A percentile compares a stretch with the other conserved stretches of the same genome.
Evolutionary conservation across 140 eudicot species (phyloP).

Genomic region (Bidens hawaiensis): DNA sequence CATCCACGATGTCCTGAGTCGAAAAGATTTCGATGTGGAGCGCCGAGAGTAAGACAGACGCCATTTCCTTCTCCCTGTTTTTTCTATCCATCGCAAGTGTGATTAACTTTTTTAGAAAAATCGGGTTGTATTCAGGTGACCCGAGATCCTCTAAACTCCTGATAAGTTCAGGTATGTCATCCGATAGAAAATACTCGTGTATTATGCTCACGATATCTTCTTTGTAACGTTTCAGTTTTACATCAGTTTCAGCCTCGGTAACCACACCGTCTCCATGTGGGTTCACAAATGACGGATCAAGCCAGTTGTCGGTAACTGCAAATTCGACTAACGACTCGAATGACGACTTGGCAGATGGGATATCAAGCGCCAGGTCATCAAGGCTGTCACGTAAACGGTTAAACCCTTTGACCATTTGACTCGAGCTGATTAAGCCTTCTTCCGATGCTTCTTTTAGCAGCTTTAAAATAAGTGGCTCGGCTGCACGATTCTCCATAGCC

Average conservation of each 20-base stretch:
- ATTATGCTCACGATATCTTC: constrained; percentile 68
- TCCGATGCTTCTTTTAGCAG: constrained; percentile 73
- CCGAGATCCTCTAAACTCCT: constrained; percentile 68
- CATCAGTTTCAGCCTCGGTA: constrained; percentile 30
- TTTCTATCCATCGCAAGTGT: constrained; percentile 93
- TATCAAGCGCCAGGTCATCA: constrained; percentile 89
- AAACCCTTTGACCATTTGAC: constrained; percentile 87
- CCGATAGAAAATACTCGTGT: constrained; percentile 84
- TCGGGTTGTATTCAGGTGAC: constrained; percentile 67
- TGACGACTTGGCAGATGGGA: constrained; percentile 64
- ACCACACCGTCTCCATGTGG: constrained; percentile 28
- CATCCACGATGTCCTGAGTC: constrained; percentile 82
- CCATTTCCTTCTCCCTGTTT: constrained; percentile 93
- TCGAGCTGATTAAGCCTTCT: constrained; percentile 84
- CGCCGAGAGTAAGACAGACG: constrained; percentile 77
- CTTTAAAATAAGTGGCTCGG: constrained; percentile 61
- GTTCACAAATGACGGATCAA: constrained; percentile 53
- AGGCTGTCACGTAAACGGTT: constrained; percentile 70
- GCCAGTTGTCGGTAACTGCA: constrained; percentile 76
- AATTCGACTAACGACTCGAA: constrained; percentile 44
- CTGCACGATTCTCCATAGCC: constrained; percentile 72
- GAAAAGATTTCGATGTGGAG: constrained; percentile 87
- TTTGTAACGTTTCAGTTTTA: constrained; percentile 61
- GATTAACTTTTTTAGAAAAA: constrained; percentile 71
- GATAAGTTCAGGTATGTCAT: constrained; percentile 90